Percentiles rank a stretch among this genome's conserved stretches.
These are phyloP conservation scores for Cladosporium sp. DNA, from an alignment of 2,329 filamentous ascomycete species.

Conservation along the genomic window DNA sequence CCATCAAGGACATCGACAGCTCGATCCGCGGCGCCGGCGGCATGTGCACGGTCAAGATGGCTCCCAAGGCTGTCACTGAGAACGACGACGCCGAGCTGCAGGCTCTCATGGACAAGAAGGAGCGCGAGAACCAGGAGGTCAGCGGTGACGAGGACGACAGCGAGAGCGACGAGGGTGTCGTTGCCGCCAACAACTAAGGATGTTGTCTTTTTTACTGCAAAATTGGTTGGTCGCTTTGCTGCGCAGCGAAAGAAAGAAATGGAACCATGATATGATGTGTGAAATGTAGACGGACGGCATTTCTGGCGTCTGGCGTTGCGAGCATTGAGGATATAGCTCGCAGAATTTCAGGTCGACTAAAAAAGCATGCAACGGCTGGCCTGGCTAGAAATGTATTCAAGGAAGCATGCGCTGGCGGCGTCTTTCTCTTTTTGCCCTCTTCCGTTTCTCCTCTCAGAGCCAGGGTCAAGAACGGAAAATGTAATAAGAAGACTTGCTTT, in stretches of 20 bases:
- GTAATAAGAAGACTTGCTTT: neutral
- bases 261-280: conserved; percentile 1
- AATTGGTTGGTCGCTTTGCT: too few species aligned
- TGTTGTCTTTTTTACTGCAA: too few species aligned
- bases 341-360: neutral
- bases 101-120: conserved; percentile 98
- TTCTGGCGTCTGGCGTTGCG: conserved; percentile 13
- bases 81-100: conserved; percentile 96
- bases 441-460: too few species aligned
- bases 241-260: conserved; percentile 7
- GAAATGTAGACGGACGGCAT: conserved; percentile 4
- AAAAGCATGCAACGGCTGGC: conserved; percentile 6
- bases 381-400: neutral
- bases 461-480: too few species aligned
- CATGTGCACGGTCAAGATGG: conserved; percentile 89
- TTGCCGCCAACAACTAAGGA: conserved; percentile 40
- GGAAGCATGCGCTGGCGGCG: neutral
- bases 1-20: conserved; percentile 79
- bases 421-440: neutral
- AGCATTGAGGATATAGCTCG: neutral
- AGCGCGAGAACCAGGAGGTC: conserved; percentile 96
- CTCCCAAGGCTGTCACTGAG: conserved; percentile 97
- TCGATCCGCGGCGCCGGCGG: conserved; percentile 78
- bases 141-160: conserved; percentile 96
- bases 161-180: conserved; percentile 86